Percentiles rank a stretch among this genome's conserved stretches.
Conservation (phyloP, 805 yeast species). For the Cyberlindnera veronae region DNA sequence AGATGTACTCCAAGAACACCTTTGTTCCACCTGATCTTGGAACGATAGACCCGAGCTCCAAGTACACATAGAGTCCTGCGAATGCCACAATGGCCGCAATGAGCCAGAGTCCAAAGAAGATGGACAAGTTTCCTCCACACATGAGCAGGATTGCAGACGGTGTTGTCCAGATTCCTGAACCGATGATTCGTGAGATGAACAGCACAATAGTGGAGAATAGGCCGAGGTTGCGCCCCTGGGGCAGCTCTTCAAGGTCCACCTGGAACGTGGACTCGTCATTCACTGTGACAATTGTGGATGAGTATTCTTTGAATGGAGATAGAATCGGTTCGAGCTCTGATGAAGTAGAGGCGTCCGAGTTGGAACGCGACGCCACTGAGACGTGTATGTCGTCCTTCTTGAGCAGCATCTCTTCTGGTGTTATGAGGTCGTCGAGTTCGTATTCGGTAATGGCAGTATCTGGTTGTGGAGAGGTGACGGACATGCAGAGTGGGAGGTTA, state of each 20-base stretch:
- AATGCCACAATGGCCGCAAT: constrained; percentile 60
- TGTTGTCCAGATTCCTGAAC: constrained; percentile 75
- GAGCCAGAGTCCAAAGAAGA: constrained; percentile 62
- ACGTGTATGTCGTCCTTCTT: constrained; percentile 14
- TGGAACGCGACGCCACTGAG: constrained; percentile 16
- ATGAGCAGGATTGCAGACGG: constrained; percentile 63
- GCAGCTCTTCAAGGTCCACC: constrained; percentile 31
- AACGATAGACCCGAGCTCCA: constrained; percentile 67
- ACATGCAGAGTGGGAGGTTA: not conserved
- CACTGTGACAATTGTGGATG: not conserved
- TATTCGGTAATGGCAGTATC: not conserved
- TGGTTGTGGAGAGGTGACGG: no score
- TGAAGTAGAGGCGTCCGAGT: constrained; percentile 21
- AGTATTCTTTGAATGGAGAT: constrained; percentile 11
- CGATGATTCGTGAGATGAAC: constrained; percentile 66
- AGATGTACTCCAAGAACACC: constrained; percentile 65
- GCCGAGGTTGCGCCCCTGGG: constrained; percentile 76
- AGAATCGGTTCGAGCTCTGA: constrained; percentile 9
- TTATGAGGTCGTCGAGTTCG: constrained; percentile 3
- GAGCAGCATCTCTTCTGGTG: not conserved
- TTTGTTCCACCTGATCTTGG: constrained; percentile 79
- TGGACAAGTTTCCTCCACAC: constrained; percentile 61
- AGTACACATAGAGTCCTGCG: constrained; percentile 61
- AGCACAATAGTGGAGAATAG: constrained; percentile 60
- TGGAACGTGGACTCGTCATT: constrained; percentile 6